Conservation (phyloP, 2,329 filamentous ascomycete species). For the Knoxdaviesia proteae region DNA sequence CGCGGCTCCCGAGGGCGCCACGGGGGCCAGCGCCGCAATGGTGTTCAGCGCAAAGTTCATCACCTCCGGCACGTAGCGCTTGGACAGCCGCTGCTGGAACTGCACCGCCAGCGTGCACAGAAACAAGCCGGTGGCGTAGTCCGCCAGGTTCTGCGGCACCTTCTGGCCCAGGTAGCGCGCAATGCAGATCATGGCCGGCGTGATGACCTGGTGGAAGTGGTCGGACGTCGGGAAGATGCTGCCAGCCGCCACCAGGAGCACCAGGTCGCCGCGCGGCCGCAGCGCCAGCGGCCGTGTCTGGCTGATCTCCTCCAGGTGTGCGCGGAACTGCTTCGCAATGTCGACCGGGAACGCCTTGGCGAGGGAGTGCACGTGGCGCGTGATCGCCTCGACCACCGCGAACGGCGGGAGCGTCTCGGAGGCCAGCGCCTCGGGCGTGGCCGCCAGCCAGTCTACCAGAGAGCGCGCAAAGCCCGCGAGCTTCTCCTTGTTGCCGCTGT, state of each 20-base stretch:
- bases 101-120: conserved; percentile 59
- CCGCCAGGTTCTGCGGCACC: conserved; percentile 39
- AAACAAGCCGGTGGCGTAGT: conserved; percentile 56
- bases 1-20: conserved; percentile 16
- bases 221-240: conserved; percentile 87
- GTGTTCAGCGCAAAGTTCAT: conserved; percentile 65
- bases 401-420: conserved; percentile 30
- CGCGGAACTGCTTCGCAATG: conserved; percentile 57
- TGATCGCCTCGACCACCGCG: conserved; percentile 51
- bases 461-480: conserved; percentile 45
- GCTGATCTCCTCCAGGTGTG: conserved; percentile 41
- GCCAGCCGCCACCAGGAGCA: conserved; percentile 65
- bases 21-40: conserved; percentile 44
- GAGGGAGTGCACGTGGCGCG: conserved; percentile 82
- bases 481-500: conserved; percentile 66
- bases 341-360: conserved; percentile 67
- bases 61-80: conserved; percentile 76
- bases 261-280: conserved; percentile 45
- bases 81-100: conserved; percentile 57
- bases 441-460: conserved; percentile 41
- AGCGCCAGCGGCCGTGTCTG: conserved; percentile 27
- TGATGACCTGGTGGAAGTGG: conserved; percentile 90
- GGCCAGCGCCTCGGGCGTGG: conserved; percentile 16
- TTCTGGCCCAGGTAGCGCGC: conserved; percentile 65
- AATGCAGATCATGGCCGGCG: conserved; percentile 73